Percentiles rank a stretch among this genome's conserved stretches.
Evolutionary conservation across 768 basidiomycete species (phyloP).

Genomic region (Pleurotus tuoliensis): DNA sequence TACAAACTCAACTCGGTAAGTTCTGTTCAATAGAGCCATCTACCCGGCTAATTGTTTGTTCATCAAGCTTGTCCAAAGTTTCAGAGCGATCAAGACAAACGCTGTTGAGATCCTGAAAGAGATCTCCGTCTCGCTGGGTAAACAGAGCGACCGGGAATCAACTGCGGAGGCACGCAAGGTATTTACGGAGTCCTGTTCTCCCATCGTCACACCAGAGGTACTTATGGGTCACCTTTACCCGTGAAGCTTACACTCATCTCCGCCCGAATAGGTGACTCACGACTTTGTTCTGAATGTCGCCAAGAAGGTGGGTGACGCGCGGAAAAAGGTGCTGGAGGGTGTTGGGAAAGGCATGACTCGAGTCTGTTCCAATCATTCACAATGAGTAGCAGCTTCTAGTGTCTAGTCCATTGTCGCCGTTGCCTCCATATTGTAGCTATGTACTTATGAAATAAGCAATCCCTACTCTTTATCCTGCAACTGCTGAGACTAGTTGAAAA

Average conservation of each 20-base stretch:
- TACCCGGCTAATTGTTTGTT: conserved; percentile 3
- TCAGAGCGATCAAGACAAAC: conserved; percentile 57
- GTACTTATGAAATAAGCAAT: background rate
- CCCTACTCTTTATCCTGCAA: too few species aligned
- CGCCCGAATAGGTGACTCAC: conserved; percentile 46
- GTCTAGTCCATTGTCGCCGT: background rate
- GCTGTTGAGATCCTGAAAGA: conserved; percentile 51
- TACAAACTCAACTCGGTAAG: conserved; percentile 71
- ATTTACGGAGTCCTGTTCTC: conserved; percentile 46
- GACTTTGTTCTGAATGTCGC: conserved; percentile 60
- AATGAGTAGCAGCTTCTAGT: background rate
- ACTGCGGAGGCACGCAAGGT: conserved; percentile 48
- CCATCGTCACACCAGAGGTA: conserved; percentile 35
- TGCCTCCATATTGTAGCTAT: background rate
- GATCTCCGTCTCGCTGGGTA: conserved; percentile 50
- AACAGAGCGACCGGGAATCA: conserved; percentile 47
- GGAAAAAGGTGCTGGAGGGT: conserved; percentile 69
- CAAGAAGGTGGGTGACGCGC: conserved; percentile 65
- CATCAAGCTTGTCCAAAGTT: conserved; percentile 59
- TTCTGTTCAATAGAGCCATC: conserved; percentile 11
- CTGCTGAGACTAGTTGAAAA: too few species aligned
- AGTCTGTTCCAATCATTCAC: conserved; percentile 18
- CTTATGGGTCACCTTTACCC: conserved; percentile 1
- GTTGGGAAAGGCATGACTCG: conserved; percentile 59
- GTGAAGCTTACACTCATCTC: conserved; percentile 7